Percentiles rank a stretch among this genome's conserved stretches.
Conservation (phyloP, 257 asterid species). For the Mitragyna speciosa region DNA sequence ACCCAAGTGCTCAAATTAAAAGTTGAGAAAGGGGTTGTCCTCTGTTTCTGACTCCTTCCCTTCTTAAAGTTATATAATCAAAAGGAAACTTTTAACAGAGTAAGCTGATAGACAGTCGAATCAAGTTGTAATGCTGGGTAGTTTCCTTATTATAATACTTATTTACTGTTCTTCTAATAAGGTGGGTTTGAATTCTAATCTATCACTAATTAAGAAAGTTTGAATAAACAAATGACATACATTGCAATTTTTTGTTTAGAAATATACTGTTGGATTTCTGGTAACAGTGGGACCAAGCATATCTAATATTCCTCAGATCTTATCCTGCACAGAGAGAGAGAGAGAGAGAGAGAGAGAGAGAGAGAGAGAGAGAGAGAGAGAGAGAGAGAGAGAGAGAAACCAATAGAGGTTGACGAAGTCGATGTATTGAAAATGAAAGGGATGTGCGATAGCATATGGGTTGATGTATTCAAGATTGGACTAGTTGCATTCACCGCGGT, state of each 20-base stretch:
- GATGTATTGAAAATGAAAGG: constrained; percentile 2
- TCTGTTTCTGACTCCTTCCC: not conserved
- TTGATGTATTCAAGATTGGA: not conserved
- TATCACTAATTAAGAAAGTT: not conserved
- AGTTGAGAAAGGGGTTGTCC: not conserved
- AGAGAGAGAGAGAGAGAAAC: not conserved
- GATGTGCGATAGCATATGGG: not conserved
- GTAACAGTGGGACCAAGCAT: not conserved
- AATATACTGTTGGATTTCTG: not conserved
- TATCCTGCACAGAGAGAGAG: too few species aligned
- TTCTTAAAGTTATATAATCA: not conserved
- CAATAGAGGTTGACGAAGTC: not conserved
- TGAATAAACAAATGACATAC: not conserved
- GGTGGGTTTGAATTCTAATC: not conserved
- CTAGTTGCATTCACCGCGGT: not conserved
- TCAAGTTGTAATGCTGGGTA: not conserved
- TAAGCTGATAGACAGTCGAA: not conserved
- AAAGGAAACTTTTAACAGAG: not conserved
- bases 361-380: too few species aligned
- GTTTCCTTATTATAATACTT: not conserved
- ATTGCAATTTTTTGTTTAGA: not conserved
- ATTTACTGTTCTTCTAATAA: not conserved
- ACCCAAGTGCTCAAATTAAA: not conserved
- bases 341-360: too few species aligned
- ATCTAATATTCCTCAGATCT: not conserved